phyloP scores from a whole-genome alignment of 768 basidiomycete species.

The Termitomyces sp. region DNA sequence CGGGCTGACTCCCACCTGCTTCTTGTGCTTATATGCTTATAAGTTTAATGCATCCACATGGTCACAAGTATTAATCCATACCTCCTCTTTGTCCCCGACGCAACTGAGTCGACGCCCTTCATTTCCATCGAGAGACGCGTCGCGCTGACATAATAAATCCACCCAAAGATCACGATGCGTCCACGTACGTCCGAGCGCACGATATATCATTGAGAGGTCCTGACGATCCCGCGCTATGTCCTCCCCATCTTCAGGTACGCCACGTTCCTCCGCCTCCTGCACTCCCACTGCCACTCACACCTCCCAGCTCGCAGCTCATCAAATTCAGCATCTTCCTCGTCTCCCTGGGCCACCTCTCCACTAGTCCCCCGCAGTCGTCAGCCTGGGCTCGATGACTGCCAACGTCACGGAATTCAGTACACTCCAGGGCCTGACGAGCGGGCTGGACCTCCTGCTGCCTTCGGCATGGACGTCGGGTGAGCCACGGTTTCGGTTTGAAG shows the following conservation, averaged over 20 bases:
- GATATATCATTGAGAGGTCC: conserved; percentile 1
- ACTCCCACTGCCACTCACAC: background rate
- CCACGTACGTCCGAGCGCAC: background rate
- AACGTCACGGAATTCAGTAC: conserved; percentile 71
- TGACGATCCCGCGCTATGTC: background rate
- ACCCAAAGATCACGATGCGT: background rate
- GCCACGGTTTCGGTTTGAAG: conserved; percentile 81
- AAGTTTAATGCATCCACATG: background rate
- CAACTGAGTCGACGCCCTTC: conserved; percentile 1
- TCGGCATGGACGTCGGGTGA: conserved; percentile 90
- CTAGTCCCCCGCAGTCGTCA: conserved; percentile 79
- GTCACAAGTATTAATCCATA: background rate
- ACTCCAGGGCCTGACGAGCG: conserved; percentile 71
- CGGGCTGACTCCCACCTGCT: background rate
- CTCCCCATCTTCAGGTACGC: background rate
- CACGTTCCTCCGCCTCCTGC: background rate
- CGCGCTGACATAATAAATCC: background rate
- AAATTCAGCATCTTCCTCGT: conserved; percentile 86
- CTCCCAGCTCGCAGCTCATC: conserved; percentile 60
- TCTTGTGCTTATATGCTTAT: background rate
- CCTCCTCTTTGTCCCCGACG: background rate
- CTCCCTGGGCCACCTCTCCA: conserved; percentile 85
- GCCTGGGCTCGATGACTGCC: conserved; percentile 66
- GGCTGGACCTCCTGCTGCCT: conserved; percentile 89
- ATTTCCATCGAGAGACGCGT: background rate